Conservation (phyloP, 345 rosid genomes). For the Eucalyptus brandiana region DNA sequence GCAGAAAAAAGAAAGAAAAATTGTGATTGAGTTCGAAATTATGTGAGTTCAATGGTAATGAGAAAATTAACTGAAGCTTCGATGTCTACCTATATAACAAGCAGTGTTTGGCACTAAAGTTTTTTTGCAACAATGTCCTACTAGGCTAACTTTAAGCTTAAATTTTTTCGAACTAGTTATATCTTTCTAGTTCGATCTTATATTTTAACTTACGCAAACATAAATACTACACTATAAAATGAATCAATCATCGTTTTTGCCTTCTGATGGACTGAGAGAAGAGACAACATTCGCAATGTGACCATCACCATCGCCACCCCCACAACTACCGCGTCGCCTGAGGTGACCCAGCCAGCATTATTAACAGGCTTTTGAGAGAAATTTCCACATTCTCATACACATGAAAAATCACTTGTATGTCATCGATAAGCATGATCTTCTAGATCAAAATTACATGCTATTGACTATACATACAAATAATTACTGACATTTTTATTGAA, state of each 20-base stretch:
- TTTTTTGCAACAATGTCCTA: not conserved
- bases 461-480: not conserved
- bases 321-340: not conserved
- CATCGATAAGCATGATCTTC: not conserved
- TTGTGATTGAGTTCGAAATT: too few relatives aligned
- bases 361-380: fast-evolving
- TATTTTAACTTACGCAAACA: not conserved
- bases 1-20: too few relatives aligned
- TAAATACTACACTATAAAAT: too few relatives aligned
- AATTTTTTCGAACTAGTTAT: too few relatives aligned
- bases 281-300: not conserved
- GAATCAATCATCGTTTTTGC: not conserved
- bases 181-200: too few relatives aligned
- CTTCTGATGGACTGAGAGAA: not conserved
- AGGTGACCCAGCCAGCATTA: not conserved
- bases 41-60: too few relatives aligned
- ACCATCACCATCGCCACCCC: not conserved
- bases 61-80: too few relatives aligned
- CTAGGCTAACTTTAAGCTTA: too few relatives aligned
- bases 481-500: not conserved
- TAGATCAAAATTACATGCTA: not conserved
- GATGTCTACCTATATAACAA: too few relatives aligned
- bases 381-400: not conserved
- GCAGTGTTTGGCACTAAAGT: not conserved
- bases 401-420: not conserved